phyloP scores from a whole-genome alignment of 805 yeast species.

The Ogataea haglerorum region DNA sequence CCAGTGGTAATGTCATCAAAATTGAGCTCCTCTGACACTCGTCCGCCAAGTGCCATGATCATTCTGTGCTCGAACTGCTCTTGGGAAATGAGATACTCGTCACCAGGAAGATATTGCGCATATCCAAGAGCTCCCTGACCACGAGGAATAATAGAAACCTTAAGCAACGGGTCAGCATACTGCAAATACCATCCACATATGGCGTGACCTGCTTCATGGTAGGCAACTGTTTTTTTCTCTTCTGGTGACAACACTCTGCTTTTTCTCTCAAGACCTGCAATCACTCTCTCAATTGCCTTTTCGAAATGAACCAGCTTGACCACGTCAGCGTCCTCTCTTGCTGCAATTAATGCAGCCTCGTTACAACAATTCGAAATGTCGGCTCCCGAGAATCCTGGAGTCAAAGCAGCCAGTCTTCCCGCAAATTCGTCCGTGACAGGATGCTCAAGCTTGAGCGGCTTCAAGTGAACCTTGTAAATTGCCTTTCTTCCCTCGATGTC shows the following conservation, averaged over 20 bases:
- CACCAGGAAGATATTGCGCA: conserved; percentile 96
- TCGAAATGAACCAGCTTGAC: conserved; percentile 84
- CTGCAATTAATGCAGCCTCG: conserved; percentile 97
- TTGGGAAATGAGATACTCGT: conserved; percentile 71
- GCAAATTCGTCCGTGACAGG: conserved; percentile 55
- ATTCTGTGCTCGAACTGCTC: conserved; percentile 79
- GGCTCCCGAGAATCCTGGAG: conserved; percentile 98
- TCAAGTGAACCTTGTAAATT: conserved; percentile 82
- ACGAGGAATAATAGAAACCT: conserved; percentile 95
- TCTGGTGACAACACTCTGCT: conserved; percentile 77
- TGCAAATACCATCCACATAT: conserved; percentile 95
- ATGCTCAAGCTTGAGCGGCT: conserved; percentile 58
- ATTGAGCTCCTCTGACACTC: conserved; percentile 93
- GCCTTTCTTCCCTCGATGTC: conserved; percentile 94
- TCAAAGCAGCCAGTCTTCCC: conserved; percentile 89
- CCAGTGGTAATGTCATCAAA: conserved; percentile 93
- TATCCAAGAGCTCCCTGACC: conserved; percentile 97
- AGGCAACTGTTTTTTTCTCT: conserved; percentile 89
- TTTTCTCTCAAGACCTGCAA: conserved; percentile 93
- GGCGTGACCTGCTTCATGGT: conserved; percentile 99
- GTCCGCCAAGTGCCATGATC: conserved; percentile 97
- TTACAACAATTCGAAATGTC: conserved; percentile 96
- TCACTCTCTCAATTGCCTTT: conserved; percentile 94
- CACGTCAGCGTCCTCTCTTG: conserved; percentile 68
- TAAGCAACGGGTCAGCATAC: conserved; percentile 88